Conservation (phyloP, 805 yeast genomes). For the Pichia nakasei region DNA sequence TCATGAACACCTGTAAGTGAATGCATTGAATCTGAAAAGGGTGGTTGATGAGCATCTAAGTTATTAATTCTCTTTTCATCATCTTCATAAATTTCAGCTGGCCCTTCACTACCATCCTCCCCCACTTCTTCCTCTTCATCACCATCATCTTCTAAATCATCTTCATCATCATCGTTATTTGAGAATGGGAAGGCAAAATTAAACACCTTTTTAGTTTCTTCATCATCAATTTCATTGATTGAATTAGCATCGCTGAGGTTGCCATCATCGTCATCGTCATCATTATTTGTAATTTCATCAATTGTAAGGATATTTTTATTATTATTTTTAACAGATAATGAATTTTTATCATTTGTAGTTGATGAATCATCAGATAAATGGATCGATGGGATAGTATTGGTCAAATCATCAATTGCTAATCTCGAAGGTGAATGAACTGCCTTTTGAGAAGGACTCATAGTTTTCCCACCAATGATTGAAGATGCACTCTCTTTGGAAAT, state of each 20-base stretch:
- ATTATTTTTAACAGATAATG: background rate
- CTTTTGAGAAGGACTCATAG: too few species aligned
- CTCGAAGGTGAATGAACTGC: too few species aligned
- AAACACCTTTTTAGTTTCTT: conserved; percentile 30
- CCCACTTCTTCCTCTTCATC: background rate
- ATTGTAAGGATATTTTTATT: background rate
- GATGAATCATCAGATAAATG: background rate
- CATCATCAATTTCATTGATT: conserved; percentile 15
- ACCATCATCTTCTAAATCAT: background rate
- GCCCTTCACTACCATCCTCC: background rate
- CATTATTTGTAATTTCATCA: conserved; percentile 9
- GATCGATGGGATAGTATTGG: background rate
- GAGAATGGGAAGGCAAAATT: conserved; percentile 50
- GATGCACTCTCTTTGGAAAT: conserved; percentile 5
- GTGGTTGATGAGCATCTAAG: too few species aligned
- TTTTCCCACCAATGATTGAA: conserved; percentile 14
- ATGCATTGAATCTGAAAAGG: background rate
- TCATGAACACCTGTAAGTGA: background rate
- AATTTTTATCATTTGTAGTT: background rate
- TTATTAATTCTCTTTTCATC: background rate
- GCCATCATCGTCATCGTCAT: conserved; percentile 24
- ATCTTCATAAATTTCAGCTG: background rate
- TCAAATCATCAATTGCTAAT: background rate
- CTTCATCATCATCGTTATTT: background rate
- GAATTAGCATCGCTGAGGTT: conserved; percentile 10